phyloP scores from a whole-genome alignment of 1,284 basidiomycete genomes.

The Microbotryum violaceum region DNA sequence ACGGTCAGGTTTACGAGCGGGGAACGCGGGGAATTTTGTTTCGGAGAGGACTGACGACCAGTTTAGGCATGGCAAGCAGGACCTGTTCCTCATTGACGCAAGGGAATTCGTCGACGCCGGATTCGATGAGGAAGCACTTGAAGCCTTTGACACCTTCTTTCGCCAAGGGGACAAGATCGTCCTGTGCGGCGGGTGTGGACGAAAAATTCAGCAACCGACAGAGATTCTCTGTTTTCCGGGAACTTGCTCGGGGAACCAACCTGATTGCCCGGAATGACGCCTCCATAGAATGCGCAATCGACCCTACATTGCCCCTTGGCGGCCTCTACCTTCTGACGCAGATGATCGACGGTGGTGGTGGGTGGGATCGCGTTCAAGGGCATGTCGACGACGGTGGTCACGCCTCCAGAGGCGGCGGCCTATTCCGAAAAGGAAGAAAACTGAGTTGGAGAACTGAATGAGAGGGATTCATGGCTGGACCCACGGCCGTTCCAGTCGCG shows the following conservation, averaged over 20 bases:
- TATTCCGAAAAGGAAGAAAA: slow-evolving; percentile 27
- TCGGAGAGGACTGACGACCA: slow-evolving; percentile 52
- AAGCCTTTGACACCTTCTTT: slow-evolving; percentile 79
- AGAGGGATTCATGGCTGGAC: not conserved
- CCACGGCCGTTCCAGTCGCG: slow-evolving; percentile 62
- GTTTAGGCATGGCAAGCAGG: slow-evolving; percentile 57
- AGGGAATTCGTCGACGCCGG: slow-evolving; percentile 90
- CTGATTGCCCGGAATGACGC: slow-evolving; percentile 80
- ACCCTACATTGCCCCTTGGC: slow-evolving; percentile 67
- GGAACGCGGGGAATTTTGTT: too few relatives aligned
- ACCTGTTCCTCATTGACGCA: slow-evolving; percentile 67
- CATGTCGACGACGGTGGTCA: slow-evolving; percentile 91
- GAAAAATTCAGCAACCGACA: not conserved
- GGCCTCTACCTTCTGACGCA: slow-evolving; percentile 60
- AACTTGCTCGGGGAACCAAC: slow-evolving; percentile 40
- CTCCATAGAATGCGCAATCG: slow-evolving; percentile 92
- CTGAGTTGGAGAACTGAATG: not conserved
- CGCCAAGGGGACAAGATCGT: slow-evolving; percentile 59
- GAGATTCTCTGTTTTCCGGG: not conserved
- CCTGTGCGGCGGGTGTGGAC: slow-evolving; percentile 42
- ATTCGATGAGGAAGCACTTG: slow-evolving; percentile 90
- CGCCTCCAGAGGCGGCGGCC: slow-evolving; percentile 79
- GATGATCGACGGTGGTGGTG: slow-evolving; percentile 70
- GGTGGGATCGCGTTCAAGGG: slow-evolving; percentile 91
- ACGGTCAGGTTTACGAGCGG: too few relatives aligned